phyloP scores from a whole-genome alignment of 176 grass and related monocot genomes.

The barley (Hordeum vulgare) region DNA sequence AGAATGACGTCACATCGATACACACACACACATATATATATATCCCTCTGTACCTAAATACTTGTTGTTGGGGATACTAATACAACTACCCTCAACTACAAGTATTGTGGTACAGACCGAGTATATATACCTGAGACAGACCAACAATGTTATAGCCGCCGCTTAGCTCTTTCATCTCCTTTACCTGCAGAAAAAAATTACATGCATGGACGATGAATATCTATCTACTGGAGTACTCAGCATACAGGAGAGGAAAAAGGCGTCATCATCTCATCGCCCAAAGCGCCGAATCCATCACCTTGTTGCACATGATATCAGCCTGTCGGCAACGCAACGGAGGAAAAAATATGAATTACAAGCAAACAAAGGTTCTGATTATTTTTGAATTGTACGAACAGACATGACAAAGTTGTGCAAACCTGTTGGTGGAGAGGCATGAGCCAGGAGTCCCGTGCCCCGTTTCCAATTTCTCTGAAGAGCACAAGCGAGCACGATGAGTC shows the following conservation, averaged over 20 bases:
- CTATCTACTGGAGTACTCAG: background rate
- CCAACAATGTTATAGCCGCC: slow-evolving; percentile 84
- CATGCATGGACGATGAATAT: background rate
- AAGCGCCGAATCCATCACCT: slow-evolving; percentile 35
- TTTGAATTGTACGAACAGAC: background rate
- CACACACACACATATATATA: too few relatives aligned
- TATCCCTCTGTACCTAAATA: too few relatives aligned
- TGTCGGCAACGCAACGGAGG: slow-evolving; percentile 18
- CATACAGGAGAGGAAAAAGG: background rate
- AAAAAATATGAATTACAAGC: slow-evolving; percentile 7
- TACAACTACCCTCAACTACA: too few relatives aligned
- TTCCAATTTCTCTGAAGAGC: slow-evolving; percentile 63
- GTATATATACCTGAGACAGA: slow-evolving; percentile 86
- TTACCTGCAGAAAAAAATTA: slow-evolving; percentile 52
- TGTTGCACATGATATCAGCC: slow-evolving; percentile 71
- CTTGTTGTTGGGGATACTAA: too few relatives aligned
- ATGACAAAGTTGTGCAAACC: slow-evolving; percentile 16
- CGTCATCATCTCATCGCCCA: background rate
- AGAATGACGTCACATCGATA: too few relatives aligned
- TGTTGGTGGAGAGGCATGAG: slow-evolving; percentile 79
- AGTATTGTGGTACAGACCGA: too few relatives aligned
- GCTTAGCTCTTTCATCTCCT: slow-evolving; percentile 67
- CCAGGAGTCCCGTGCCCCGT: slow-evolving; percentile 75
- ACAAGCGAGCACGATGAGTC: background rate
- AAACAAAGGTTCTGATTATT: background rate